phyloP scores from a whole-genome alignment of 1,284 basidiomycete genomes.

The Earliella scabrosa region DNA sequence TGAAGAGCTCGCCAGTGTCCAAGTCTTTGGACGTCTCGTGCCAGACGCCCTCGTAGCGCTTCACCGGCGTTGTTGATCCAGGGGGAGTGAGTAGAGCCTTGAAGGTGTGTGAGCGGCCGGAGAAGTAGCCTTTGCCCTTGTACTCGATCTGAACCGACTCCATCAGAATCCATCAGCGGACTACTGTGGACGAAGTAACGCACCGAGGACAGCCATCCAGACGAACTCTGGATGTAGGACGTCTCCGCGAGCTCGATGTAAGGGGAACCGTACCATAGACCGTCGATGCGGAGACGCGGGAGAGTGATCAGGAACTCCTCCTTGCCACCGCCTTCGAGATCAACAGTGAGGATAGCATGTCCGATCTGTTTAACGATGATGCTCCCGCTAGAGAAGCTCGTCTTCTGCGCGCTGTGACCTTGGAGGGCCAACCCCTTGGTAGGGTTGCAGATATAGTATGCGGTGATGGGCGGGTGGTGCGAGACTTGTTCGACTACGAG shows the following conservation, averaged over 20 bases:
- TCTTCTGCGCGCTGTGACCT: slow-evolving; percentile 97
- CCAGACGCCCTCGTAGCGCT: slow-evolving; percentile 90
- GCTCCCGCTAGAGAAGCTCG: slow-evolving; percentile 80
- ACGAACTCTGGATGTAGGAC: slow-evolving; percentile 83
- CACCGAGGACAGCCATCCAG: slow-evolving; percentile 71
- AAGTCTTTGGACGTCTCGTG: slow-evolving; percentile 68
- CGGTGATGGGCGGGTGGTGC: slow-evolving; percentile 91
- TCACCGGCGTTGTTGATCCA: slow-evolving; percentile 43
- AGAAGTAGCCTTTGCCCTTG: slow-evolving; percentile 95
- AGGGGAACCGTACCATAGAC: slow-evolving; percentile 67
- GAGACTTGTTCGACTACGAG: slow-evolving; percentile 97
- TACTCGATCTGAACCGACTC: slow-evolving; percentile 70
- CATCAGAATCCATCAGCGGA: background rate
- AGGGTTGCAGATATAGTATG: slow-evolving; percentile 85
- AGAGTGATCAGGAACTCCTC: slow-evolving; percentile 93
- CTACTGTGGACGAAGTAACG: slow-evolving; percentile 19
- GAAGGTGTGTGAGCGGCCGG: slow-evolving; percentile 85
- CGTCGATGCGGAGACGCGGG: slow-evolving; percentile 64
- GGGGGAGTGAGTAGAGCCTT: slow-evolving; percentile 75
- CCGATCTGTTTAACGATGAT: slow-evolving; percentile 95
- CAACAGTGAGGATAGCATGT: slow-evolving; percentile 84
- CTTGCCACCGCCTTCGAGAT: slow-evolving; percentile 56
- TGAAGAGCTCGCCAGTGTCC: slow-evolving; percentile 55
- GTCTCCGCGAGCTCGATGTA: slow-evolving; percentile 91
- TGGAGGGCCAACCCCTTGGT: slow-evolving; percentile 80